Percentiles rank a stretch among this genome's conserved stretches.
Evolutionary conservation across 805 yeast species (phyloP).

Genomic region (Wickerhamiella siamensis): DNA sequence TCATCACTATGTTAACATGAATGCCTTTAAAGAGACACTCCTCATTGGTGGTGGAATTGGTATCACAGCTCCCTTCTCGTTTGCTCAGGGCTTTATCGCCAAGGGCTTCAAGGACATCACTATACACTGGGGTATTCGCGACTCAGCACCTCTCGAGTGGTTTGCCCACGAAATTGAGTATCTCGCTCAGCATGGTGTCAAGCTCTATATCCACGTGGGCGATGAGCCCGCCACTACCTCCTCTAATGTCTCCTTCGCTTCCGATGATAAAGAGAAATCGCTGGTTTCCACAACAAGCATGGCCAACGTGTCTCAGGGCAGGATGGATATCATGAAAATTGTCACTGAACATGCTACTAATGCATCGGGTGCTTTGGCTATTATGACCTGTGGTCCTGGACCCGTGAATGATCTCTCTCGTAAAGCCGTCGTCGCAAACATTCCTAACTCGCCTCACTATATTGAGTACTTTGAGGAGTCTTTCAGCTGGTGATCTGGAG

Average conservation of each 20-base stretch:
- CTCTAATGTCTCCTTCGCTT: not conserved
- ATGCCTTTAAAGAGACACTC: conserved; percentile 27
- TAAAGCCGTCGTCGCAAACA: conserved; percentile 29
- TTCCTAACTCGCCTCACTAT: conserved; percentile 31
- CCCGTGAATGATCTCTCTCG: conserved; percentile 44
- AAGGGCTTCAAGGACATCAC: conserved; percentile 13
- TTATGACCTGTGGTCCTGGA: conserved; percentile 53
- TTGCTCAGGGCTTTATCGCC: conserved; percentile 26
- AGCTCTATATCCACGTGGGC: conserved; percentile 6
- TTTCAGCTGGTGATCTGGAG: conserved; percentile 57
- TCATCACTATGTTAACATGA: conserved; percentile 32
- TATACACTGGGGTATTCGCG: conserved; percentile 53
- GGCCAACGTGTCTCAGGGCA: not conserved
- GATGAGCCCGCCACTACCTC: conserved; percentile 1
- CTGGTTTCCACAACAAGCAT: not conserved
- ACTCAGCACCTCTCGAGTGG: conserved; percentile 36
- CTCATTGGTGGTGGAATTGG: conserved; percentile 48
- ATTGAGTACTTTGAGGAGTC: conserved; percentile 57
- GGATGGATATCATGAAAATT: not conserved
- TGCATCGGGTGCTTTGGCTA: conserved; percentile 33
- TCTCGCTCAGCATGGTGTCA: conserved; percentile 14
- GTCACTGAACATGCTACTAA: not conserved
- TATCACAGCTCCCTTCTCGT: conserved; percentile 37
- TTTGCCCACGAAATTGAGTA: conserved; percentile 30
- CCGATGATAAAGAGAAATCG: not conserved